Percentiles rank a stretch among this genome's conserved stretches.
Conservation (phyloP, 768 basidiomycete genomes). For the Kwoniella heveanensis region DNA sequence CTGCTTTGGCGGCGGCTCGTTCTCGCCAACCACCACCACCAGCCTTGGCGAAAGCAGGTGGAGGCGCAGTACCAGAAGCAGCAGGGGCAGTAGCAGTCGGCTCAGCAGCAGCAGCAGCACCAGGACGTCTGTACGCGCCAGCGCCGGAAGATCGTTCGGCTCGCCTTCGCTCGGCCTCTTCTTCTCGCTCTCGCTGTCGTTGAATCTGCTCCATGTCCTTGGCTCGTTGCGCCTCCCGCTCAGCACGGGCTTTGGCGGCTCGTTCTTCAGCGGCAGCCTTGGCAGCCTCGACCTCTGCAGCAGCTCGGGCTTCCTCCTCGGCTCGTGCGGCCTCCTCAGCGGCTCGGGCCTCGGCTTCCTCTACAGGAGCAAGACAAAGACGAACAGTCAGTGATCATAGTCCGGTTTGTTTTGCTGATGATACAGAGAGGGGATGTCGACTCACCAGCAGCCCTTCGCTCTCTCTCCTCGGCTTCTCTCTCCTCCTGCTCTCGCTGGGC, state of each 20-base stretch:
- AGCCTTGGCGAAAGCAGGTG: conserved; percentile 45
- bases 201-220: conserved; percentile 45
- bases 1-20: conserved; percentile 61
- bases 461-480: conserved; percentile 45
- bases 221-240: conserved; percentile 40
- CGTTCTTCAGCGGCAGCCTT: conserved; percentile 44
- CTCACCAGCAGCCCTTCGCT: conserved; percentile 46
- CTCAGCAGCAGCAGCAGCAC: conserved; percentile 8
- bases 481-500: conserved; percentile 58
- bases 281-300: conserved; percentile 43
- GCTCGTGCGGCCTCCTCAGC: conserved; percentile 66
- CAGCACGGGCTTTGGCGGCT: conserved; percentile 50
- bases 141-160: conserved; percentile 27
- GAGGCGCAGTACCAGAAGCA: conserved; percentile 52
- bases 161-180: conserved; percentile 56
- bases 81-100: conserved; percentile 31
- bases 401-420: background rate
- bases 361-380: conserved; percentile 17
- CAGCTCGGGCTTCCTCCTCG: conserved; percentile 57
- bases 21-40: conserved; percentile 68
- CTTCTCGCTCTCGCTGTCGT: conserved; percentile 56
- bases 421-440: conserved; percentile 20
- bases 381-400: background rate
- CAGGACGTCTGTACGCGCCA: conserved; percentile 30
- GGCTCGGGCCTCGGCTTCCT: conserved; percentile 64